Evolutionary conservation across 1,139 yeast species (phyloP).

Genomic region (Yamadazyma songkhlaensis): DNA sequence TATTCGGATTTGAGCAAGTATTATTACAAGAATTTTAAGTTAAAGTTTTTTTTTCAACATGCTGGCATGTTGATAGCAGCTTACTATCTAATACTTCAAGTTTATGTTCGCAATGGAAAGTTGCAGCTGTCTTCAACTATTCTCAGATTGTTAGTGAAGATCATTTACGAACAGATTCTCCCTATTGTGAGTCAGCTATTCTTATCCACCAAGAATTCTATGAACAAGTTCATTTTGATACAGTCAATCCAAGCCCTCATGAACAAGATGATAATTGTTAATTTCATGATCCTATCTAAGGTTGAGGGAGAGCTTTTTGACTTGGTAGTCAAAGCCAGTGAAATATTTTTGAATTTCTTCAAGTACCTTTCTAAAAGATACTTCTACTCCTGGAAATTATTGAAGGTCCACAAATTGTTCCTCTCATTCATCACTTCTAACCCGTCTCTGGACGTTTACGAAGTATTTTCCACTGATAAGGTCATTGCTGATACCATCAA

Average conservation of each 20-base stretch:
- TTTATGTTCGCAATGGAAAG: neutral
- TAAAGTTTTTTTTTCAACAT: slow-evolving; percentile 6
- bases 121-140: neutral
- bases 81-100: slow-evolving; percentile 2
- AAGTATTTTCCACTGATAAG: neutral
- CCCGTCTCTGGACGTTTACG: neutral
- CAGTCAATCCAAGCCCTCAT: slow-evolving; percentile 15
- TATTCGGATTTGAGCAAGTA: slow-evolving; percentile 1
- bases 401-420: slow-evolving; percentile 24
- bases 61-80: slow-evolving; percentile 2
- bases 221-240: slow-evolving; percentile 23
- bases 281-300: slow-evolving; percentile 8
- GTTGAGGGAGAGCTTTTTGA: slow-evolving; percentile 12
- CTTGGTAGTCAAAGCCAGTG: slow-evolving; percentile 1
- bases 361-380: slow-evolving; percentile 29
- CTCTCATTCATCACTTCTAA: slow-evolving; percentile 14
- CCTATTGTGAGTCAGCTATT: slow-evolving; percentile 6
- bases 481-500: neutral
- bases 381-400: slow-evolving; percentile 40
- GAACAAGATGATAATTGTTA: slow-evolving; percentile 26
- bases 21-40: slow-evolving; percentile 5
- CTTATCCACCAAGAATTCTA: slow-evolving; percentile 17
- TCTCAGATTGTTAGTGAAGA: slow-evolving; percentile 1
- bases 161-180: slow-evolving; percentile 4
- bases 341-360: slow-evolving; percentile 10